Percentiles rank a stretch among this genome's conserved stretches.
phyloP scores from a whole-genome alignment of 139 green algal genomes.

The Diplosphaera chodatii region DNA sequence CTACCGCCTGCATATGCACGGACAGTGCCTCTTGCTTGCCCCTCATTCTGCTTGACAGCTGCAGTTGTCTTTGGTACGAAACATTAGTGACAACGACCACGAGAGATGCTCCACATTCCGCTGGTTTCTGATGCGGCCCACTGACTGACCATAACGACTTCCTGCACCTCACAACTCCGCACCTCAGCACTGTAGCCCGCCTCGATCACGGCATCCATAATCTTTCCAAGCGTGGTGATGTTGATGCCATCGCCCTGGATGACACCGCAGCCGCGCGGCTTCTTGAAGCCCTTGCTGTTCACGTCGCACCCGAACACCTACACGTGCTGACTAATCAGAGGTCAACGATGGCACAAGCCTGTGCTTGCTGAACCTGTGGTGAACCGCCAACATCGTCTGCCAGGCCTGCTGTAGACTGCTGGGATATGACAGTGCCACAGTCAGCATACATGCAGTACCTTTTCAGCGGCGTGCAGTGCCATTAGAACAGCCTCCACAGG shows the following conservation, averaged over 20 bases:
- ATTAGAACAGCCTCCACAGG: slow-evolving; percentile 69
- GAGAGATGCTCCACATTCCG: too few species aligned
- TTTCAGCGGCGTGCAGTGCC: slow-evolving; percentile 47
- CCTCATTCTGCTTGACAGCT: too few species aligned
- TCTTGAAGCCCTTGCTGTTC: slow-evolving; percentile 72
- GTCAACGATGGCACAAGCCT: too few species aligned
- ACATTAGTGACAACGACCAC: too few species aligned
- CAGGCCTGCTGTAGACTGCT: too few species aligned
- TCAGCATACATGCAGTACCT: slow-evolving; percentile 14
- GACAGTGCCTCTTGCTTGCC: too few species aligned
- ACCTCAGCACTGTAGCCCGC: slow-evolving; percentile 66
- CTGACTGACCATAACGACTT: too few species aligned
- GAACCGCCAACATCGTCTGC: too few species aligned
- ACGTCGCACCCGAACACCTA: slow-evolving; percentile 55
- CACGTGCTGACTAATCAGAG: too few species aligned
- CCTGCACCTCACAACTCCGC: neutral
- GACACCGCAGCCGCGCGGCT: slow-evolving; percentile 56
- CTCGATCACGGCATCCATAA: slow-evolving; percentile 56
- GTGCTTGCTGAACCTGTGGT: too few species aligned
- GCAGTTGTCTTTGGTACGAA: too few species aligned
- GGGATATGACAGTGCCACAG: too few species aligned
- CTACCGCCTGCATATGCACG: slow-evolving; percentile 46
- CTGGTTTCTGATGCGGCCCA: neutral
- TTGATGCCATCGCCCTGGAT: slow-evolving; percentile 87
- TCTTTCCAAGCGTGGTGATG: slow-evolving; percentile 44